These are phyloP conservation scores for Elaeis guineensis DNA, from an alignment of 176 grass and related monocot genomes.

Conservation along the genomic window DNA sequence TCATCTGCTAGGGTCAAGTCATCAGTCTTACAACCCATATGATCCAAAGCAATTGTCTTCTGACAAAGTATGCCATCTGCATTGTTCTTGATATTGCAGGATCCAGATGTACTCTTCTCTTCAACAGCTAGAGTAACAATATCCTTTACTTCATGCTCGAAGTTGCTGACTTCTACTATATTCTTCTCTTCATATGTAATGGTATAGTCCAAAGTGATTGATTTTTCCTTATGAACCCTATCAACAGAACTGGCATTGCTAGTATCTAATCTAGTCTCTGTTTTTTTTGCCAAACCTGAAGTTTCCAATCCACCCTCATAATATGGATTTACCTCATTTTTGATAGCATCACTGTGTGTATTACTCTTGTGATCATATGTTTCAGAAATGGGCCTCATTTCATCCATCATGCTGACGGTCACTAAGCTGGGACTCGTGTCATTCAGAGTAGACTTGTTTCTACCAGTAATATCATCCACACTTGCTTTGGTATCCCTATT, in stretches of 20 bases:
- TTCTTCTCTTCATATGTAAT: conserved; percentile 92
- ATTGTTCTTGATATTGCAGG: not conserved
- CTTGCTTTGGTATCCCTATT: conserved; percentile 28
- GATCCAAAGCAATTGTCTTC: conserved; percentile 20
- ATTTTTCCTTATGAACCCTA: conserved; percentile 52
- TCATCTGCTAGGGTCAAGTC: conserved; percentile 18
- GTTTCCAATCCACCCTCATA: conserved; percentile 7
- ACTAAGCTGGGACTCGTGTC: conserved; percentile 4
- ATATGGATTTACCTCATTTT: conserved; percentile 13
- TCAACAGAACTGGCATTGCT: conserved; percentile 24
- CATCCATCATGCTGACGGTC: too few species aligned
- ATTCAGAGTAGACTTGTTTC: conserved; percentile 20
- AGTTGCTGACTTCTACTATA: conserved; percentile 53
- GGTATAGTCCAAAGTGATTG: conserved; percentile 33
- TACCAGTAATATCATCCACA: conserved; percentile 25
- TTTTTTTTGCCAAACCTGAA: conserved; percentile 10
- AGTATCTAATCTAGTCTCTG: conserved; percentile 9
- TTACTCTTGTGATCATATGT: conserved; percentile 6
- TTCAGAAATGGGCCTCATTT: not conserved
- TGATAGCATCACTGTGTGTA: not conserved
- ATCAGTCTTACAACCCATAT: conserved; percentile 22
- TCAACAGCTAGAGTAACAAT: conserved; percentile 38
- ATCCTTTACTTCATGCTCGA: conserved; percentile 44
- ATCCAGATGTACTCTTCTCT: conserved; percentile 27
- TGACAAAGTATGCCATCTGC: conserved; percentile 8